Evolutionary conservation across 441 rosid genomes (phyloP), one percentile per base, ranked within the genome.

Genomic region (Euphorbia celastroides): DNA sequence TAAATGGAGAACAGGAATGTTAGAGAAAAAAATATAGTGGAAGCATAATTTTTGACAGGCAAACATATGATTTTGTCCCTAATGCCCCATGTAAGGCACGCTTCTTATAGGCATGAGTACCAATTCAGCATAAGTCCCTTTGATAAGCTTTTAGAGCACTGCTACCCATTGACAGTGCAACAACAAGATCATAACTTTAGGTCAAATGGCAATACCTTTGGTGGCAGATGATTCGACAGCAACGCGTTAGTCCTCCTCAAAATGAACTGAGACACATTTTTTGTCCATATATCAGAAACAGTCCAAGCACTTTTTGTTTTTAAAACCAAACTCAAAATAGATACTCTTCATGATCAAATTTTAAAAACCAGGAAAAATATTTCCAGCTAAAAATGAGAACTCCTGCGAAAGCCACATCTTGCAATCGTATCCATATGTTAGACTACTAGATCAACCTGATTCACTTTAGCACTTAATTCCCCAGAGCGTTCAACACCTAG

Each of bases 161-260:
- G 9, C 13, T 62, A 7, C 56, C 19, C 6, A 50, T 11, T 42
- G 66, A 31, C 32, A 62, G 34, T 12, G 54, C 67, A 26, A 60
- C 17, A 16, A 7, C 26, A 20, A 64, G 30, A 52, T 51, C 74
- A 51, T 61, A 51, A 75, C 26, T 26, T 27, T 27, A 27, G 22
- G 12, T 26, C 56, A 3, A 51, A 55, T 56, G 65, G 46, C 5
- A 62, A 75, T 75, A 94, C 99, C 96, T 94, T 94, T 64, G 99
- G 99, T 57, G 98, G 99, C 70, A 94, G 80, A 81, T 94, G 99
- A 86, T 94, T 92, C 70, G 99, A 94, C 68, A 94, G 79, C 79
- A 94, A 75, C 60, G 91, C 88, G 74, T 94, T 92, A 42, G 98
- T 94, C 83, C 99, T 86, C 79, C 98, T 92, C 87, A 94, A 80